These are phyloP conservation scores for Asclepias syriaca DNA, from an alignment of 257 asterid genomes.

Conservation along the genomic window DNA sequence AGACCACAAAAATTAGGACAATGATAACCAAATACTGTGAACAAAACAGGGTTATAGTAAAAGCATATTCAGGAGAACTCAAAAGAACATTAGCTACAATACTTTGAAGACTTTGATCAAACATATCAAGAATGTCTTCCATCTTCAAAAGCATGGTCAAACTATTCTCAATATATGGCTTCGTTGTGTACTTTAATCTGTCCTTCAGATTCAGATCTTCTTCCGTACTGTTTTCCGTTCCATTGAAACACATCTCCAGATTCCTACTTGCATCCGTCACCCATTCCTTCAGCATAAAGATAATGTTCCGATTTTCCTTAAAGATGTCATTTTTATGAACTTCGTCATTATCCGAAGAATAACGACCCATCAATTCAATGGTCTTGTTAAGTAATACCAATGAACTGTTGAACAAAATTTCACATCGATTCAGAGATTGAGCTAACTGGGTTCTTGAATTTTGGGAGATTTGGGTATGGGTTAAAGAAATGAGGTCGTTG, in stretches of 20 bases:
- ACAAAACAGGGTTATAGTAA: conserved; percentile 7
- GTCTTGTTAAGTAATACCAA: neutral
- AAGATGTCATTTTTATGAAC: neutral
- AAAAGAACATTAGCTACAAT: conserved; percentile 13
- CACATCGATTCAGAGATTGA: neutral
- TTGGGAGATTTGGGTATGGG: neutral
- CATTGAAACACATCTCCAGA: conserved; percentile 9
- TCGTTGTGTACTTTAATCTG: neutral
- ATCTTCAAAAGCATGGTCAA: conserved; percentile 17
- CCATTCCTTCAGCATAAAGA: neutral
- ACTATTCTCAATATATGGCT: conserved; percentile 10
- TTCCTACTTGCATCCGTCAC: neutral
- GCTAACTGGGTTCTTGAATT: neutral
- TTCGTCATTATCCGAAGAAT: neutral
- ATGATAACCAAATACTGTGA: conserved; percentile 23
- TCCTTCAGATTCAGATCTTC: neutral
- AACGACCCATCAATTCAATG: neutral
- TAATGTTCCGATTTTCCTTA: conserved; percentile 14
- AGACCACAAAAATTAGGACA: conserved; percentile 20
- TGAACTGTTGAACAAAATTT: neutral
- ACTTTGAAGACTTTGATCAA: conserved; percentile 16
- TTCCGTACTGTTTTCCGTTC: neutral
- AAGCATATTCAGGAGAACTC: conserved; percentile 3
- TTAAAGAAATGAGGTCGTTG: neutral
- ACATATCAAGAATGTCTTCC: conserved; percentile 16